Base-by-base conservation (phyloP, 192 early-diverging fungal species). In the Chytriomyces hyalinus region DNA sequence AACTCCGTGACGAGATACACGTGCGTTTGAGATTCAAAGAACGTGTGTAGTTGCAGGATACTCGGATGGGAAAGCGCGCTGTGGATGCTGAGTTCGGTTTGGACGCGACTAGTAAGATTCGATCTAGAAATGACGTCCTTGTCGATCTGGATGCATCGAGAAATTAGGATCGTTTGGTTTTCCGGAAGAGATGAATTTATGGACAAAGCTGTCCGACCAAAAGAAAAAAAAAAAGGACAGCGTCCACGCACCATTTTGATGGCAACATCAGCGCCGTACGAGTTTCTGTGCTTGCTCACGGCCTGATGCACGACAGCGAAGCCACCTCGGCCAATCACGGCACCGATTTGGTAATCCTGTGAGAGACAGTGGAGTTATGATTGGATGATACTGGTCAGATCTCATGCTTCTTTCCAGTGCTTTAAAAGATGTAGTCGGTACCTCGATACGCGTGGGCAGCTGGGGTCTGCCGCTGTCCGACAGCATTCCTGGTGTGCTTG, bases 1-100 rank as follows among this genome's bases (percentile, higher is more conserved):
- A 89, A 70, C 81, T 93, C 92, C 86, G 90, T 90, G n/a, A 93
- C 90, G 20, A 93, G 67, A 69, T 93, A 93, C 2, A 93, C 92
- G 65, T 87, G 86, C 6, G 82, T 71, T n/a, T 79, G 68, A 77
- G 92, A 89, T 73, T 92, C 90, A 66, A 93, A 93, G 72, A 89
- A 91, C 50, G 89, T 91, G 76, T 84, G 83, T 1, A 93, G 79
- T 17, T 81, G 78, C 6, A 92, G 83, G 8, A 93, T 84, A 6
- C 82, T 78, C 0, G 76, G 79, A 76, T 93, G 91, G 3, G 68
- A 75, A 22, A 91, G 74, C n/a, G 80, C 80, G 77, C 89, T 89
- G 79, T 93, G 92, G 36, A 93, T 82, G 11, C 87, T 84, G 24
- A 93, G 87, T 65, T 93, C 92, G 17, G 88, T 84, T 13, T 84